These are phyloP conservation scores for Candida sp. DNA, from an alignment of 1,139 yeast genomes.

Conservation along the genomic window DNA sequence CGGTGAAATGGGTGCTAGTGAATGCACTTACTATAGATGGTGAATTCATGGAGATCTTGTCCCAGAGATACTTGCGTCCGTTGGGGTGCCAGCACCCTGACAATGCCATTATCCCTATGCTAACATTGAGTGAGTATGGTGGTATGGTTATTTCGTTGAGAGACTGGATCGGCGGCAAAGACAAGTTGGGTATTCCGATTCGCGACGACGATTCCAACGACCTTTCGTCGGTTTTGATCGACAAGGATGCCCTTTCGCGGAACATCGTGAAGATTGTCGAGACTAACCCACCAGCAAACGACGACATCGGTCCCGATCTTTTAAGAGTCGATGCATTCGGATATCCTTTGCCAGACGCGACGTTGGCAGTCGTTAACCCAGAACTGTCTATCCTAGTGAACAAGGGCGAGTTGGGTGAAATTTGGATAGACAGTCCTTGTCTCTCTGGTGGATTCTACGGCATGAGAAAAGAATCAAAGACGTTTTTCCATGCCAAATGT, in stretches of 20 bases:
- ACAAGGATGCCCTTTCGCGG: slow-evolving; percentile 78
- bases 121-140: slow-evolving; percentile 92
- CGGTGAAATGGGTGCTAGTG: slow-evolving; percentile 88
- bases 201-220: slow-evolving; percentile 38
- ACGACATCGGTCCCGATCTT: slow-evolving; percentile 51
- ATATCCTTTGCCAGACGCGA: slow-evolving; percentile 92
- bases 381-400: slow-evolving; percentile 75
- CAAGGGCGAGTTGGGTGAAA: slow-evolving; percentile 89
- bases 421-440: slow-evolving; percentile 95
- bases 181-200: slow-evolving; percentile 53
- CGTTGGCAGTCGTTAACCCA: slow-evolving; percentile 92
- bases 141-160: slow-evolving; percentile 94
- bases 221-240: slow-evolving; percentile 75
- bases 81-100: slow-evolving; percentile 83
- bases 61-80: slow-evolving; percentile 93
- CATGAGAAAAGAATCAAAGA: slow-evolving; percentile 64
- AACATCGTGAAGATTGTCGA: slow-evolving; percentile 77
- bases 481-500: slow-evolving; percentile 83
- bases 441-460: slow-evolving; percentile 92
- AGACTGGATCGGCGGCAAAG: slow-evolving; percentile 85
- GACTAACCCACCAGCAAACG: slow-evolving; percentile 59
- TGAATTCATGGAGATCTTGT: slow-evolving; percentile 86
- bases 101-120: slow-evolving; percentile 85
- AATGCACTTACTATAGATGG: slow-evolving; percentile 94
- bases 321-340: slow-evolving; percentile 93